Evolutionary conservation across 768 basidiomycete genomes (phyloP).

Genomic region (Mycena chlorophos): DNA sequence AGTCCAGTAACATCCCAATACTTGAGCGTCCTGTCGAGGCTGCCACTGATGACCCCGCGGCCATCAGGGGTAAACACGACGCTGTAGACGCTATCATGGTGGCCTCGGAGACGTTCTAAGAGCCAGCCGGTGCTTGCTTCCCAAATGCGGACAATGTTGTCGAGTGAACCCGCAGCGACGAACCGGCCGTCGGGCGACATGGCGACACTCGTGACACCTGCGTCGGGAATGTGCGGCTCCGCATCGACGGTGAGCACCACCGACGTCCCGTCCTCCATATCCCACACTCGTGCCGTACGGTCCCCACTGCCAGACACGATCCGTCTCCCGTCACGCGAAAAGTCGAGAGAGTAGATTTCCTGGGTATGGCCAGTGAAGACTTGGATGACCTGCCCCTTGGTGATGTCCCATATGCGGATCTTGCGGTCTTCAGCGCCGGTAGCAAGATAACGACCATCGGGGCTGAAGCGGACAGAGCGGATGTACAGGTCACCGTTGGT

Average conservation of each 20-base stretch:
- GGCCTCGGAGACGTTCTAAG: constrained; percentile 76
- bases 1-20: constrained; percentile 85
- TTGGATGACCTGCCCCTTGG: constrained; percentile 66
- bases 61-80: constrained; percentile 94
- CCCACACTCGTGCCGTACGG: constrained; percentile 35
- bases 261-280: constrained; percentile 24
- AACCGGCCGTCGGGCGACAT: constrained; percentile 59
- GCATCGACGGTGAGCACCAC: constrained; percentile 23
- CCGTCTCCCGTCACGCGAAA: constrained; percentile 70
- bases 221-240: constrained; percentile 29
- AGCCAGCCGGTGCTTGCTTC: constrained; percentile 56
- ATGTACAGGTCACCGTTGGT: constrained; percentile 85
- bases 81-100: constrained; percentile 83
- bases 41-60: constrained; percentile 86
- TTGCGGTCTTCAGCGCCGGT: constrained; percentile 95
- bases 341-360: constrained; percentile 93
- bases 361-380: constrained; percentile 83
- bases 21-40: constrained; percentile 85
- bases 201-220: constrained; percentile 63
- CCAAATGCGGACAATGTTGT: constrained; percentile 71
- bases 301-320: constrained; percentile 81
- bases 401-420: constrained; percentile 92
- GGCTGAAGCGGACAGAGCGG: constrained; percentile 92
- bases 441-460: constrained; percentile 89
- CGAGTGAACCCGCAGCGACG: constrained; percentile 46